Evolutionary conservation across 805 yeast species (phyloP).

Genomic region (Kodamaea hsintzibuensis): DNA sequence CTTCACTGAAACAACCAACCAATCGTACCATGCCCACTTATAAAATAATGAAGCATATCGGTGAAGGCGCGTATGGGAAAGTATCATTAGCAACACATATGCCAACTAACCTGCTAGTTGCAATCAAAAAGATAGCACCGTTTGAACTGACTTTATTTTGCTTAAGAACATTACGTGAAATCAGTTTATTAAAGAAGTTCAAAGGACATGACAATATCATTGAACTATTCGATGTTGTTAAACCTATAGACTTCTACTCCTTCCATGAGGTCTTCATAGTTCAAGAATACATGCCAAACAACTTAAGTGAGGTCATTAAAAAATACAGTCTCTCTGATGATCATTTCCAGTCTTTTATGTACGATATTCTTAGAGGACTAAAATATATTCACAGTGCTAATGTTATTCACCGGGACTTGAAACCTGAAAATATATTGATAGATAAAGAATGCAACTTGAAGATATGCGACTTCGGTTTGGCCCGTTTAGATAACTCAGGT

Average conservation of each 20-base stretch:
- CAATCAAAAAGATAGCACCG: constrained; percentile 76
- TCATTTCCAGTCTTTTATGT: constrained; percentile 68
- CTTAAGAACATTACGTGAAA: constrained; percentile 68
- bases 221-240: constrained; percentile 63
- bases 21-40: constrained; percentile 64
- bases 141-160: constrained; percentile 66
- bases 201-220: constrained; percentile 72
- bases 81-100: constrained; percentile 70
- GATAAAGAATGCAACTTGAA: constrained; percentile 74
- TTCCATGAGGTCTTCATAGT: constrained; percentile 74
- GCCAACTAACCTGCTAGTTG: constrained; percentile 63
- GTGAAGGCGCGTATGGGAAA: constrained; percentile 83
- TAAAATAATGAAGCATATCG: constrained; percentile 59
- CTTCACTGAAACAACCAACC: not conserved
- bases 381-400: constrained; percentile 71
- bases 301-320: constrained; percentile 61
- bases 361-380: constrained; percentile 69
- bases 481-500: constrained; percentile 41
- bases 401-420: constrained; percentile 75
- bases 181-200: constrained; percentile 64
- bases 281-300: constrained; percentile 79
- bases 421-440: constrained; percentile 69
- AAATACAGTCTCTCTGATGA: constrained; percentile 61
- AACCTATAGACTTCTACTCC: constrained; percentile 56
- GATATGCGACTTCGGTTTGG: constrained; percentile 77